Evolutionary conservation across 2,329 filamentous ascomycete species (phyloP), one percentile per base, ranked within the genome.

Genomic region (Fusarium aywerte): DNA sequence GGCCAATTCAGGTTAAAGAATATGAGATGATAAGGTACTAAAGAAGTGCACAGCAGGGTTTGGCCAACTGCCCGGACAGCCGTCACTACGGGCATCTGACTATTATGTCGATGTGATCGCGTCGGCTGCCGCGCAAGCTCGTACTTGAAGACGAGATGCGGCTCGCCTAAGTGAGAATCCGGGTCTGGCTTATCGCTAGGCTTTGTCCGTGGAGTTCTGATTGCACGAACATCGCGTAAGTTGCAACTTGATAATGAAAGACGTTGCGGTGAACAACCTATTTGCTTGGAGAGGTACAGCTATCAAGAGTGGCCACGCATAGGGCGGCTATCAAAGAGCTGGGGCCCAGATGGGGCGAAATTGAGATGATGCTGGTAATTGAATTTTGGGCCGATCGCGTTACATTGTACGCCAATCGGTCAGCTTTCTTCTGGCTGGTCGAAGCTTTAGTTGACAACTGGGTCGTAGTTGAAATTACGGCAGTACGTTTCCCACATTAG

Each of bases 311-410:
- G 53, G 45, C 43, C 63, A 65, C 66, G 50, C 64, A 58, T 61
- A 58, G 53, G 63, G 62, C 69, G 57, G 58, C 42, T 62, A 49
- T 42, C 32, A 29, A 42, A 61, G 64, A 72, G 68, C 58, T 65
- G 66, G 54, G 23, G 56, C 56, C 58, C 42, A 62, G 58, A 50
- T 55, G 57, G 53, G 57, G 52, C 50, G 50, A 58, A n/a, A 31
- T 25, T 57, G 52, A 54, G 53, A 66, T 55, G 58, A 48, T 69
- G 58, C 60, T 55, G 56, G 39, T 53, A 54, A 65, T 53, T 58
- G 62, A 70, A 59, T 67, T 65, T 60, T 57, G 51, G 63, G 51
- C 49, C 58, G 63, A 73, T 73, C 63, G 66, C 48, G 63, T 73
- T 64, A 65, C 66, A 70, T 68, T 61, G 31, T 36, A 15, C 31